A percentile compares a stretch with the other conserved stretches of the same genome.
Evolutionary conservation across 2,329 filamentous ascomycete genomes (phyloP).

Genomic region (Colletotrichum spinosum): DNA sequence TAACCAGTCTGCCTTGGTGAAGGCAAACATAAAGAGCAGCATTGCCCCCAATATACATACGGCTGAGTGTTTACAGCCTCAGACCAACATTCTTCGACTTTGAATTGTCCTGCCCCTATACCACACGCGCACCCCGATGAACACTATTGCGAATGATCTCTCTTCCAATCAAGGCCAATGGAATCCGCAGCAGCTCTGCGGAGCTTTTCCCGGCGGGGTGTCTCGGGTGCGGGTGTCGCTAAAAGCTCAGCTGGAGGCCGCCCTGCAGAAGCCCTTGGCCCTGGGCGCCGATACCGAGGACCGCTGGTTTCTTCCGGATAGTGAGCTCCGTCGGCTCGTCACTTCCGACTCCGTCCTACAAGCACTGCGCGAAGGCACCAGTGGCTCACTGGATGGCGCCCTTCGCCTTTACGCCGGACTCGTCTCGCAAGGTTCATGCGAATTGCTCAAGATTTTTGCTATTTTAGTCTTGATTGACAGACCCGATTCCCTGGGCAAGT

Average conservation of each 20-base stretch:
- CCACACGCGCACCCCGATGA: too few species aligned
- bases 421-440: neutral
- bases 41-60: too few species aligned
- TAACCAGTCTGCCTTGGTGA: too few species aligned
- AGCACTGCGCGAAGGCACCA: neutral
- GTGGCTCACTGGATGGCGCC: neutral
- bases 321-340: conserved; percentile 1
- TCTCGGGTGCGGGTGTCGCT: neutral
- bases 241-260: neutral
- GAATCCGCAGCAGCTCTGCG: too few species aligned
- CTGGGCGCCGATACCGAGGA: conserved; percentile 8
- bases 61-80: too few species aligned
- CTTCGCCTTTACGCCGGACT: neutral
- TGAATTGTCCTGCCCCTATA: too few species aligned
- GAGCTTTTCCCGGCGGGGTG: too few species aligned
- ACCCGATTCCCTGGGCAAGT: neutral
- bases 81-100: too few species aligned
- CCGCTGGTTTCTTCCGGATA: neutral
- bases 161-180: too few species aligned
- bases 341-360: conserved; percentile 11
- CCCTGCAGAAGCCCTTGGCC: conserved; percentile 6
- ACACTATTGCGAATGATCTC: too few species aligned
- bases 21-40: too few species aligned
- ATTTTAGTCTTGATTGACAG: conserved; percentile 5
- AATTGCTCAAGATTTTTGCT: neutral